Evolutionary conservation across 768 basidiomycete species (phyloP), one percentile per base, ranked within the genome.

Genomic region (Rhodotorula paludigena): DNA sequence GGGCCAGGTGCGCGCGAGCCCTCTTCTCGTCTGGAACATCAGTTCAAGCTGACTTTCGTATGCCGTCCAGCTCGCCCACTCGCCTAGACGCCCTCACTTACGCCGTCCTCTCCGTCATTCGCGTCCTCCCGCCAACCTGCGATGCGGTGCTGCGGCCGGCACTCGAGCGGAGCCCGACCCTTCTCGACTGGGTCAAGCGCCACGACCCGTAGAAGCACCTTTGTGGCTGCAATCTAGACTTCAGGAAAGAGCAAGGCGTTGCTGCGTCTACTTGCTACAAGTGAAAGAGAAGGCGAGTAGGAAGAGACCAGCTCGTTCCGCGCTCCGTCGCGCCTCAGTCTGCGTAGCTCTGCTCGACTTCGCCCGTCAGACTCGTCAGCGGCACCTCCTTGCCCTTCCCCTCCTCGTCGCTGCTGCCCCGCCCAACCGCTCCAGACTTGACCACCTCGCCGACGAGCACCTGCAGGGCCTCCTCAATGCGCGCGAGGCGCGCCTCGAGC

Each of bases 401-500:
- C 7, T 25, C 36, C 23, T 54, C 36, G 8, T 15, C 28, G 12
- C 25, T 23, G 3, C 1, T 9, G 49, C 21, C 32, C 20, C 32
- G 30, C 30, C 49, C 56, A 33, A 21, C 28, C 35, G 30, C 30
- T 2, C 60, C 28, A 12, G 42, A 49, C 55, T 45, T 64, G n/a
- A 56, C 57, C 32, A 72, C 56, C 56, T 72, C 70, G 1, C 58
- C 66, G 14, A 72, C 54, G 11, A 72, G 32, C 25, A 72, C n/a
- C 52, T 47, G 55, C 20, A 72, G 39, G 38, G 63, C 66, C 38
- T 60, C 60, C 42, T 72, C 70, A 42, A 72, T 72, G 30, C 58
- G 42, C 42, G 30, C 51, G 2, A 68, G 59, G 20, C 58, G 48
- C 21, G 55, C 59, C 10, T 60, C n/a, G 49, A 60, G 23, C 28